phyloP scores from a whole-genome alignment of 306 rosid genomes.

The Benincasa hispida region DNA sequence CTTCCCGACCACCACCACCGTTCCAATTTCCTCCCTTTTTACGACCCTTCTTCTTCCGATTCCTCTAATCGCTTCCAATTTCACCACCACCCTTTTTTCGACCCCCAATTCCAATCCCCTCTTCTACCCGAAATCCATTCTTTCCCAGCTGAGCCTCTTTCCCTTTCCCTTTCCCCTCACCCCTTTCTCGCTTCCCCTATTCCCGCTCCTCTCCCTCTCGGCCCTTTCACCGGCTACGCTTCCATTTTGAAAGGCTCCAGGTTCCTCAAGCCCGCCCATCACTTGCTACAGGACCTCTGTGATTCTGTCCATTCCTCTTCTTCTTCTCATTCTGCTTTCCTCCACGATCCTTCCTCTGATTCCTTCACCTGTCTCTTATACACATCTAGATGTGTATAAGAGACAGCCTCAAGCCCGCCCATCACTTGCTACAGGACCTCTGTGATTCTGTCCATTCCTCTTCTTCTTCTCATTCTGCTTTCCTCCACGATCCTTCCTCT shows the following conservation, averaged over 20 bases:
- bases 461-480: conserved; percentile 7
- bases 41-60: neutral
- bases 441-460: conserved; percentile 24
- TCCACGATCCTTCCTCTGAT: conserved; percentile 30
- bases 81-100: conserved; percentile 25
- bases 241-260: conserved; percentile 66
- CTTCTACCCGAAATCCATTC: neutral
- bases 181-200: conserved; percentile 25
- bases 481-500: conserved; percentile 25
- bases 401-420: conserved; percentile 66
- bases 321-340: conserved; percentile 17
- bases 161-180: conserved; percentile 58
- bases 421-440: conserved; percentile 51
- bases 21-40: neutral
- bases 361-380: too few relatives aligned
- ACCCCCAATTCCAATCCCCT: conserved; percentile 19
- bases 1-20: neutral
- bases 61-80: neutral
- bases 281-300: conserved; percentile 52
- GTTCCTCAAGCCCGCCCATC: conserved; percentile 67
- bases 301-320: conserved; percentile 13
- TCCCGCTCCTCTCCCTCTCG: conserved; percentile 42
- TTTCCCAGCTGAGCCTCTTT: conserved; percentile 36
- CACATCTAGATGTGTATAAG: too few relatives aligned
- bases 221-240: conserved; percentile 64